A percentile compares a stretch with the other conserved stretches of the same genome.
phyloP scores from a whole-genome alignment of 257 asterid genomes.

The Nicotiana otophora region DNA sequence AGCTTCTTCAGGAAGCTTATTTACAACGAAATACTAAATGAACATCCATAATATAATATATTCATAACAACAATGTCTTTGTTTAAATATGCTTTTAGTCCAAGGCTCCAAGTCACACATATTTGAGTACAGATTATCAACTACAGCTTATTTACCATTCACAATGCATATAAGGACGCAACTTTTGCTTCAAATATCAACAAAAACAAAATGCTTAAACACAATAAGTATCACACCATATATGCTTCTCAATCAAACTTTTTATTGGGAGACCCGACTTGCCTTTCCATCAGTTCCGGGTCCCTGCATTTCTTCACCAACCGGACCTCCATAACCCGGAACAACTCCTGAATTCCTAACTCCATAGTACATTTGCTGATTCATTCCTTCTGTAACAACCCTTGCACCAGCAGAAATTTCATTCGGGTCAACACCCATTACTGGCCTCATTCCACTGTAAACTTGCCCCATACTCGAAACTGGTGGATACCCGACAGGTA shows the following conservation, averaged over 20 bases:
- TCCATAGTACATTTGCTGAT: constrained; percentile 49
- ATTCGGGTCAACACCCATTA: constrained; percentile 31
- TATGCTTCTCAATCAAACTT: constrained; percentile 6
- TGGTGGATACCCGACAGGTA: constrained; percentile 49
- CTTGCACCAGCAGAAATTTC: constrained; percentile 26
- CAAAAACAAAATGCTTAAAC: background rate
- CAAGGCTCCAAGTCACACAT: background rate
- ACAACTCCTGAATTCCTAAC: constrained; percentile 44
- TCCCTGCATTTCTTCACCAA: constrained; percentile 60
- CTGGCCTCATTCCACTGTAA: constrained; percentile 43
- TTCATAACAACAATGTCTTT: background rate
- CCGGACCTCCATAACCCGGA: constrained; percentile 57
- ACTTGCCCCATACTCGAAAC: constrained; percentile 42
- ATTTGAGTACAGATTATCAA: background rate
- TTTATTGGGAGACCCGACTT: constrained; percentile 49
- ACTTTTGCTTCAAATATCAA: background rate
- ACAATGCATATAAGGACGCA: background rate
- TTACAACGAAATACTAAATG: too few species aligned
- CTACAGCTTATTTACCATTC: background rate
- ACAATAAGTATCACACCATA: background rate
- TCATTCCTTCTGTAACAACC: constrained; percentile 32
- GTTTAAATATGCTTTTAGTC: background rate
- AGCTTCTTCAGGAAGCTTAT: too few species aligned
- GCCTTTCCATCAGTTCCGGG: constrained; percentile 31
- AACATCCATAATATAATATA: too few species aligned